phyloP scores from a whole-genome alignment of 2,329 filamentous ascomycete genomes.

The Pseudogymnoascus verrucosus region DNA sequence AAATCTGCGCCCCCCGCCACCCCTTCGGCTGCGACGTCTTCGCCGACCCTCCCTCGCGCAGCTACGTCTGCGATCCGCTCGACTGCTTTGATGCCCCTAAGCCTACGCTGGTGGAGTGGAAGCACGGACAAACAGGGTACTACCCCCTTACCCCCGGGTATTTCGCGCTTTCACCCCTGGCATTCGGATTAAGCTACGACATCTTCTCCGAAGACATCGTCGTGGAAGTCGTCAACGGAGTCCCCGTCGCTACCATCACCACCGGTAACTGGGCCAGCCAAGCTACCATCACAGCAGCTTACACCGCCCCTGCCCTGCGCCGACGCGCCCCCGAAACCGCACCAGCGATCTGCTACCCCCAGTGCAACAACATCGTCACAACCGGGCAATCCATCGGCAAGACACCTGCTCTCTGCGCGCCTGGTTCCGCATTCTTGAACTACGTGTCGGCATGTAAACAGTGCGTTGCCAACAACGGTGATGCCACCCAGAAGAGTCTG shows the following conservation, averaged over 20 bases:
- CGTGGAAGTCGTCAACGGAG: slow-evolving; percentile 26
- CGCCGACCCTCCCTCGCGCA: slow-evolving; percentile 30
- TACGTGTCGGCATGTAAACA: slow-evolving; percentile 32
- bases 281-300: slow-evolving; percentile 32
- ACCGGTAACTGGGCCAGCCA: slow-evolving; percentile 52
- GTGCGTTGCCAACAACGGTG: slow-evolving; percentile 18
- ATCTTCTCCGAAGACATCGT: slow-evolving; percentile 46
- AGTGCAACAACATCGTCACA: slow-evolving; percentile 43
- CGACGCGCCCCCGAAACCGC: slow-evolving; percentile 35
- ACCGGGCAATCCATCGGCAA: slow-evolving; percentile 44
- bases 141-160: slow-evolving; percentile 48
- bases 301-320: slow-evolving; percentile 17
- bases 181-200: slow-evolving; percentile 55
- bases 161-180: slow-evolving; percentile 55
- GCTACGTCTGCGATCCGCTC: slow-evolving; percentile 32
- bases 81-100: slow-evolving; percentile 32
- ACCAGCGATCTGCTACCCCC: slow-evolving; percentile 42
- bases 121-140: slow-evolving; percentile 37
- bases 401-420: slow-evolving; percentile 36
- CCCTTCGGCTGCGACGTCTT: slow-evolving; percentile 33
- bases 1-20: slow-evolving; percentile 32
- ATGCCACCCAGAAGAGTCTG: slow-evolving; percentile 8
- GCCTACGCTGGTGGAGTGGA: slow-evolving; percentile 33
- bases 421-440: slow-evolving; percentile 34
- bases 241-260: slow-evolving; percentile 33